Percentiles rank a stretch among this genome's conserved stretches.
Evolutionary conservation across 1,284 basidiomycete species (phyloP).

Genomic region (Somion occarium): DNA sequence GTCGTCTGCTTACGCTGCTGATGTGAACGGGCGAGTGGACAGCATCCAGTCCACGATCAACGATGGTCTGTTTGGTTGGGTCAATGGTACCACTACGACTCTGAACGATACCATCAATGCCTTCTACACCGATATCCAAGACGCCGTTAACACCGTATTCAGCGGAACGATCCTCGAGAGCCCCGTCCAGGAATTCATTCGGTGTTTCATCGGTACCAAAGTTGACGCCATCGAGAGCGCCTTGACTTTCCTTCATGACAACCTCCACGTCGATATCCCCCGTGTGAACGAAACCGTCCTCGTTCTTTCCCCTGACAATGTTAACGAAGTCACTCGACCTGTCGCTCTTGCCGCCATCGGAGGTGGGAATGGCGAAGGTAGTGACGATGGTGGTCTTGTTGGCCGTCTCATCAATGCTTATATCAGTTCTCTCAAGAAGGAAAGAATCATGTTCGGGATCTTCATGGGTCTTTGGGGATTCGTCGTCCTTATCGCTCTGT

Average conservation of each 20-base stretch:
- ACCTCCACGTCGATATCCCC: conserved; percentile 77
- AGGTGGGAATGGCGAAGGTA: conserved; percentile 37
- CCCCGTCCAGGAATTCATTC: conserved; percentile 84
- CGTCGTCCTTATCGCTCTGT: conserved; percentile 70
- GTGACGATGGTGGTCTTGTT: conserved; percentile 57
- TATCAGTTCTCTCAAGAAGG: conserved; percentile 66
- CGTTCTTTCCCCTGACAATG: conserved; percentile 63
- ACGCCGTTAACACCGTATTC: conserved; percentile 68
- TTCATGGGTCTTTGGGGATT: conserved; percentile 79
- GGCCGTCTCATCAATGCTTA: conserved; percentile 74
- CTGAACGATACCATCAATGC: conserved; percentile 77
- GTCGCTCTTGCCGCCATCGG: conserved; percentile 81
- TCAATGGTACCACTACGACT: conserved; percentile 85
- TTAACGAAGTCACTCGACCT: conserved; percentile 74
- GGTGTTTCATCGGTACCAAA: conserved; percentile 88
- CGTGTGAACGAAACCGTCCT: conserved; percentile 71
- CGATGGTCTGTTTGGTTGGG: conserved; percentile 88
- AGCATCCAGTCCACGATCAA: conserved; percentile 75
- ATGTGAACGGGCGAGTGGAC: conserved; percentile 71
- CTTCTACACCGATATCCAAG: conserved; percentile 74
- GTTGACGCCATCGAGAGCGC: conserved; percentile 83
- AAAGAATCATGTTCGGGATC: conserved; percentile 77
- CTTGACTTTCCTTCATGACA: conserved; percentile 88
- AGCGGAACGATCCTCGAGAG: conserved; percentile 77
- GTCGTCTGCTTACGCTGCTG: conserved; percentile 69